Conservation (phyloP, 768 basidiomycete species). For the Rubroboletus satanas region DNA sequence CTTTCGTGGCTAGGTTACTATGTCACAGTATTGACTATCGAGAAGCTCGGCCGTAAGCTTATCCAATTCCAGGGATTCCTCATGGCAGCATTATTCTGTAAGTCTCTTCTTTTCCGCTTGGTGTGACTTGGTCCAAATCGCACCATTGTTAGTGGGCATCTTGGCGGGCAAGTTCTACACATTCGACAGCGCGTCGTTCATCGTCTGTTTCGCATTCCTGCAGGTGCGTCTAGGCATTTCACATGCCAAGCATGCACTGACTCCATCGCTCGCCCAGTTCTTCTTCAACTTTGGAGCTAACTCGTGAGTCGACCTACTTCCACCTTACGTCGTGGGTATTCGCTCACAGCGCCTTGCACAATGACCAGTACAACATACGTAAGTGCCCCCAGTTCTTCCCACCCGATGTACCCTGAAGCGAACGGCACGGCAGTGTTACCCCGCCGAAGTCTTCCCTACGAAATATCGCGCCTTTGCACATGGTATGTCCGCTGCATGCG, state of each 20-base stretch:
- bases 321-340: neutral
- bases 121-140: neutral
- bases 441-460: constrained; percentile 79
- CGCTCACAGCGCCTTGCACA: constrained; percentile 1
- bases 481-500: constrained; percentile 68
- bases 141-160: constrained; percentile 48
- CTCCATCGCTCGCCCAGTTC: constrained; percentile 38
- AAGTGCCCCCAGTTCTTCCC: constrained; percentile 6
- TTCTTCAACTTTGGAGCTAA: constrained; percentile 85
- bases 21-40: constrained; percentile 62
- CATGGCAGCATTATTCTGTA: constrained; percentile 64
- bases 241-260: neutral
- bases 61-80: constrained; percentile 78
- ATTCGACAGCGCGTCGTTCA: constrained; percentile 56
- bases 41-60: constrained; percentile 67
- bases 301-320: constrained; percentile 36
- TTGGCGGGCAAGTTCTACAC: constrained; percentile 61
- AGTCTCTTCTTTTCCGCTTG: constrained; percentile 4
- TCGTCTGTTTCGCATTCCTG: constrained; percentile 68
- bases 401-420: neutral
- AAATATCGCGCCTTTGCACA: constrained; percentile 70
- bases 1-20: constrained; percentile 52
- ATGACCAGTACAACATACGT: constrained; percentile 49
- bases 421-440: constrained; percentile 48
- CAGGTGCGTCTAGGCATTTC: constrained; percentile 37